A percentile compares a stretch with the other conserved stretches of the same genome.
Evolutionary conservation across 192 early-diverging fungal genomes (phyloP).

Genomic region (Gamsiella multidivaricata): DNA sequence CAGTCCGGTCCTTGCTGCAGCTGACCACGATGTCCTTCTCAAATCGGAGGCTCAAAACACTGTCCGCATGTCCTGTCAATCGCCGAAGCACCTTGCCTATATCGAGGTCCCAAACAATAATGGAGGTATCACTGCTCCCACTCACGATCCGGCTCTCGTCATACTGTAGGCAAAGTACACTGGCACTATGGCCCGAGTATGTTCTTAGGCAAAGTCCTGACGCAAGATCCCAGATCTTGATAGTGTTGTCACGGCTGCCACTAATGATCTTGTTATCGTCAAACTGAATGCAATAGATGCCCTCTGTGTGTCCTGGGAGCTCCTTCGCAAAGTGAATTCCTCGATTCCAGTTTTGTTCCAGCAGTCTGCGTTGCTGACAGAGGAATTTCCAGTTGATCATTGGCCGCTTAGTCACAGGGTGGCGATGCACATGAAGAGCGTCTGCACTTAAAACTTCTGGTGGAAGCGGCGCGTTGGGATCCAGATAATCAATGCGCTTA

Average conservation of each 20-base stretch:
- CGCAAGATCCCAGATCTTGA: constrained; percentile 83
- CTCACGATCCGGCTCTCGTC: constrained; percentile 72
- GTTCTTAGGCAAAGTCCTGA: constrained; percentile 68
- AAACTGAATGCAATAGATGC: constrained; percentile 89
- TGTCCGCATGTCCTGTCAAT: constrained; percentile 68
- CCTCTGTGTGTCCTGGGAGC: constrained; percentile 83
- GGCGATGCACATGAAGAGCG: constrained; percentile 47
- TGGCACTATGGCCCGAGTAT: constrained; percentile 76
- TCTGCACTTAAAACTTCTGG: constrained; percentile 19
- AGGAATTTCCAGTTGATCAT: constrained; percentile 79
- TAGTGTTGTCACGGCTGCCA: constrained; percentile 74
- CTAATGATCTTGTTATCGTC: constrained; percentile 75
- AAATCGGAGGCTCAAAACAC: constrained; percentile 84
- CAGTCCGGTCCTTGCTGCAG: constrained; percentile 85
- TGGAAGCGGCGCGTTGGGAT: constrained; percentile 30
- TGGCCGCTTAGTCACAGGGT: constrained; percentile 45
- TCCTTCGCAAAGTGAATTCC: constrained; percentile 69
- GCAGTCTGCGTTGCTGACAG: constrained; percentile 69
- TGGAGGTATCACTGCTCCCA: constrained; percentile 75
- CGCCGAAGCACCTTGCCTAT: constrained; percentile 59
- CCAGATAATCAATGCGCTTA: constrained; percentile 17
- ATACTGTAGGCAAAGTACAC: constrained; percentile 90
- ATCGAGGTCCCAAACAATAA: constrained; percentile 77
- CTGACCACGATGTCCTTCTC: constrained; percentile 78
- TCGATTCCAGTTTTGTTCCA: constrained; percentile 80